Evolutionary conservation across 768 basidiomycete genomes (phyloP).

Genomic region (Boletellus emodensis): DNA sequence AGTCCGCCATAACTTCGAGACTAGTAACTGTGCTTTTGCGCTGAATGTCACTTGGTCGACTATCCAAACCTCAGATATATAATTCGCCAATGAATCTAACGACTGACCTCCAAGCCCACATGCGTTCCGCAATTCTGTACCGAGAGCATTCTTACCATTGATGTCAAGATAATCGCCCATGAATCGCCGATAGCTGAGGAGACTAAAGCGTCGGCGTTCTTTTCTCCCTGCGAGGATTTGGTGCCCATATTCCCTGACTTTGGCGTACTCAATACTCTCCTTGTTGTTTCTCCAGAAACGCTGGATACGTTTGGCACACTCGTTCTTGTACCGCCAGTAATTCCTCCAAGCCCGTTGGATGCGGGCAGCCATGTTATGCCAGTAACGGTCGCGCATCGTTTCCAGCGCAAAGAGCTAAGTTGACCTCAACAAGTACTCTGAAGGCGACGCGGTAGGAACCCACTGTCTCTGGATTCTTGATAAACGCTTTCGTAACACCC

Average conservation of each 20-base stretch:
- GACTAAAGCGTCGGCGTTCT: slow-evolving; percentile 88
- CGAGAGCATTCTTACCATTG: slow-evolving; percentile 75
- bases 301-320: slow-evolving; percentile 93
- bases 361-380: slow-evolving; percentile 98
- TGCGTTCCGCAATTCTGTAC: slow-evolving; percentile 65
- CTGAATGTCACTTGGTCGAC: slow-evolving; percentile 85
- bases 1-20: slow-evolving; percentile 80
- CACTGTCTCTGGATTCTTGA: slow-evolving; percentile 98
- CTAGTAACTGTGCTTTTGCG: slow-evolving; percentile 71
- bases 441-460: slow-evolving; percentile 20
- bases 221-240: slow-evolving; percentile 87
- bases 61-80: slow-evolving; percentile 18
- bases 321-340: slow-evolving; percentile 92
- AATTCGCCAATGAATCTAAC: not conserved
- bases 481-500: slow-evolving; percentile 98
- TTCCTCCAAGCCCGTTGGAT: slow-evolving; percentile 97
- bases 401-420: slow-evolving; percentile 91
- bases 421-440: not conserved
- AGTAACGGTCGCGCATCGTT: slow-evolving; percentile 98
- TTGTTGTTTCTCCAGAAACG: slow-evolving; percentile 99
- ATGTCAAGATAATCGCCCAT: slow-evolving; percentile 95
- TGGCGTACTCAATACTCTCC: slow-evolving; percentile 82
- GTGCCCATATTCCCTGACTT: slow-evolving; percentile 93
- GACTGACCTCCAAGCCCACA: slow-evolving; percentile 72
- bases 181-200: slow-evolving; percentile 91